Evolutionary conservation across 2,329 filamentous ascomycete genomes (phyloP).

Genomic region (Fusarium foetens): DNA sequence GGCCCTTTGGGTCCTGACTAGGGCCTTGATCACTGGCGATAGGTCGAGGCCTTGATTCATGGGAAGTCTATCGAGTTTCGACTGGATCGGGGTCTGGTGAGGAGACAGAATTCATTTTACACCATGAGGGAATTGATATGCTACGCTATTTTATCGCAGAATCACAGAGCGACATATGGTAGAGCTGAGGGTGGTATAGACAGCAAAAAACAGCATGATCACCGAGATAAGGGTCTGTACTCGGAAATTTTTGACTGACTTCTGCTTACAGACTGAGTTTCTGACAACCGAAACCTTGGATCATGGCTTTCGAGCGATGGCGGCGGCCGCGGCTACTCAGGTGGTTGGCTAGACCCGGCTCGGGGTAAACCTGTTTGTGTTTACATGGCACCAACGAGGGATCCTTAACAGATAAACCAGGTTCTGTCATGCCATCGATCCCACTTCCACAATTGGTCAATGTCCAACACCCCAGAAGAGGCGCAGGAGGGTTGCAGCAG

Average conservation of each 20-base stretch:
- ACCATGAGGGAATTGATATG: background rate
- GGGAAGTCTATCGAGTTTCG: constrained; percentile 25
- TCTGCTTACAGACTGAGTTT: background rate
- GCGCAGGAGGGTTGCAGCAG: constrained; percentile 40
- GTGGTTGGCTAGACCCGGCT: constrained; percentile 21
- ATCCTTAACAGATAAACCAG: constrained; percentile 18
- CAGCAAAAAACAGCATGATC: background rate
- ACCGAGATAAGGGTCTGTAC: background rate
- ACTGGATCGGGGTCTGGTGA: constrained; percentile 21
- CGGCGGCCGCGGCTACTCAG: constrained; percentile 29
- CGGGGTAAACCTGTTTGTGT: constrained; percentile 29
- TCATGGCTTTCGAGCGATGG: constrained; percentile 27
- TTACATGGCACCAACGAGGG: background rate
- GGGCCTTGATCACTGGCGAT: constrained; percentile 24
- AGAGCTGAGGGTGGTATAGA: background rate
- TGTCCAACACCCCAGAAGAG: constrained; percentile 21
- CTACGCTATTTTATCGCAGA: background rate
- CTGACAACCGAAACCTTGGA: constrained; percentile 10
- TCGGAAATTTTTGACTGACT: background rate
- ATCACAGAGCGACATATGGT: background rate
- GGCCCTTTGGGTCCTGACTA: constrained; percentile 26
- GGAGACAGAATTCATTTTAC: background rate
- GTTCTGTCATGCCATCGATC: background rate
- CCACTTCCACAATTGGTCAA: constrained; percentile 36
- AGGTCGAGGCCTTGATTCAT: constrained; percentile 32